Evolutionary conservation across 371 early-diverging fungal genomes (phyloP).

Genomic region (Mucor irregularis): DNA sequence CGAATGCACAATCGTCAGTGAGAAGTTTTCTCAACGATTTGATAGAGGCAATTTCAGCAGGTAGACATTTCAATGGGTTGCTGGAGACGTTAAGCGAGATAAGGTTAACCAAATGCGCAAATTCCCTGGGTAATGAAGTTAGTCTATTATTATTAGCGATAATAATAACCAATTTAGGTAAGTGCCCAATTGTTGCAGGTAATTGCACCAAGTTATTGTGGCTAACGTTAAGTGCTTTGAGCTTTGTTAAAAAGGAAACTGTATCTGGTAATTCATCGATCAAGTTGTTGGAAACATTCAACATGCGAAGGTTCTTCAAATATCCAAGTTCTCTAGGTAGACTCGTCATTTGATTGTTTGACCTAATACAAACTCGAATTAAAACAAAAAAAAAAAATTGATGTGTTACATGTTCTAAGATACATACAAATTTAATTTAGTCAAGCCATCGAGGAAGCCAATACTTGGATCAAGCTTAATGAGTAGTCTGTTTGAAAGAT

Average conservation of each 20-base stretch:
- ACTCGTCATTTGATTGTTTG: constrained; percentile 31
- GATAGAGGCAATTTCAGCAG: constrained; percentile 39
- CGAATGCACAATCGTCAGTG: constrained; percentile 51
- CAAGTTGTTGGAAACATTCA: constrained; percentile 28
- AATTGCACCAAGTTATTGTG: constrained; percentile 61
- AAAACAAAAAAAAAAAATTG: neutral
- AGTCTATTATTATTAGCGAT: constrained; percentile 54
- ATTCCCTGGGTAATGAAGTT: constrained; percentile 44
- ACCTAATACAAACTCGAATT: constrained; percentile 7
- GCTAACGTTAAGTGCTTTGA: constrained; percentile 33
- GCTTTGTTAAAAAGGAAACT: constrained; percentile 21
- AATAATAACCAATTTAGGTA: constrained; percentile 58
- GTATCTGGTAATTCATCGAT: constrained; percentile 32
- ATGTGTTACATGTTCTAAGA: neutral
- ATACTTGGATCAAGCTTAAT: constrained; percentile 30
- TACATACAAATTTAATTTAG: constrained; percentile 32
- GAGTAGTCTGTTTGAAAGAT: constrained; percentile 20
- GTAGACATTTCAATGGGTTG: constrained; percentile 51
- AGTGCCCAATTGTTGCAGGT: constrained; percentile 62
- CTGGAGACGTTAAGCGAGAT: constrained; percentile 60
- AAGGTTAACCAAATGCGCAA: constrained; percentile 52
- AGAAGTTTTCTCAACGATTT: constrained; percentile 53
- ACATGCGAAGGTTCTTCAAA: constrained; percentile 21
- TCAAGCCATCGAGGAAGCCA: constrained; percentile 24
- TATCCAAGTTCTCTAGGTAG: constrained; percentile 28